Evolutionary conservation across 2,329 filamentous ascomycete genomes (phyloP).

Genomic region (Leptographium galeiforme): DNA sequence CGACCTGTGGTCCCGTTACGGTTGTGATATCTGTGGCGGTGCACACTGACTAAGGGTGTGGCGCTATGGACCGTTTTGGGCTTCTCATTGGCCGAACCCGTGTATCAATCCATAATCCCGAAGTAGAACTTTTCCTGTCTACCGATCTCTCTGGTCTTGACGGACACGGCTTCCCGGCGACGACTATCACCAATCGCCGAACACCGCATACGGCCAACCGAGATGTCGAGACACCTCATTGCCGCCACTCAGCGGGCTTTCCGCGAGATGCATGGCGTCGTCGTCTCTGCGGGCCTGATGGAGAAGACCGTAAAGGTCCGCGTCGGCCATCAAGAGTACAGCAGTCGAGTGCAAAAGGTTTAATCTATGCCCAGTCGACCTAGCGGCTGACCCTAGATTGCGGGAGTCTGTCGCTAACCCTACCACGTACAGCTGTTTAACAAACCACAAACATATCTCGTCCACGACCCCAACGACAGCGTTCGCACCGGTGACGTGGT

Average conservation of each 20-base stretch:
- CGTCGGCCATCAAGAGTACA: slow-evolving; percentile 58
- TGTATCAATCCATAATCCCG: not conserved
- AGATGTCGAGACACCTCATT: slow-evolving; percentile 24
- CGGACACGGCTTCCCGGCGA: not conserved
- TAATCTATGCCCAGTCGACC: not conserved
- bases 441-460: slow-evolving; percentile 50
- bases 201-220: not conserved
- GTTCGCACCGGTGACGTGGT: slow-evolving; percentile 64
- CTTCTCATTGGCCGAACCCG: not conserved
- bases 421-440: slow-evolving; percentile 45
- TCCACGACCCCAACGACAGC: slow-evolving; percentile 66
- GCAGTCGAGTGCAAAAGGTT: slow-evolving; percentile 60
- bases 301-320: slow-evolving; percentile 67
- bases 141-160: not conserved
- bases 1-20: not conserved
- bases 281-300: slow-evolving; percentile 67
- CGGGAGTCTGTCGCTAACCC: not conserved
- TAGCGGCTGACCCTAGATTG: not conserved
- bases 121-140: not conserved
- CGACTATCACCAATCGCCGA: not conserved
- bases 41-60: not conserved
- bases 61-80: slow-evolving; percentile 10
- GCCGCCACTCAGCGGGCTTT: slow-evolving; percentile 28
- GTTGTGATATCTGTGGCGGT: not conserved
- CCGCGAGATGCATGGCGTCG: slow-evolving; percentile 50